Evolutionary conservation across 1,284 basidiomycete genomes (phyloP).

Genomic region (Moesziomyces parantarcticus): DNA sequence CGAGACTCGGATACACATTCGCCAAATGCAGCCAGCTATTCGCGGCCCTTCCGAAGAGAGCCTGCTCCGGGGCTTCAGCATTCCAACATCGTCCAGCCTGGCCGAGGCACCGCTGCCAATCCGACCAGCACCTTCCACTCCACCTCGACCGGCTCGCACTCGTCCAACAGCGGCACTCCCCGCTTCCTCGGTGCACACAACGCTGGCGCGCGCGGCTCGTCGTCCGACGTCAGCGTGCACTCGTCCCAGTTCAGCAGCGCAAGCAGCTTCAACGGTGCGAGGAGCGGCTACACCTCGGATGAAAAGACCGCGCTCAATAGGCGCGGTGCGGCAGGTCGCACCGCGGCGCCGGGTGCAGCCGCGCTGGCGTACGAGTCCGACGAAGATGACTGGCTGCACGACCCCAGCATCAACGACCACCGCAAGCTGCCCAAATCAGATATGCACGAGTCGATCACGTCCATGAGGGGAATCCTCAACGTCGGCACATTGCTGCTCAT

Average conservation of each 20-base stretch:
- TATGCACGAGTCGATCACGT: not conserved
- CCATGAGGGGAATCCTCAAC: constrained; percentile 51
- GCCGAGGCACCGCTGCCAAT: constrained; percentile 1
- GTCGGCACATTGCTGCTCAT: constrained; percentile 53
- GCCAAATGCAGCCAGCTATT: constrained; percentile 9
- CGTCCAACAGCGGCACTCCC: constrained; percentile 16
- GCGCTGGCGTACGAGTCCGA: constrained; percentile 7
- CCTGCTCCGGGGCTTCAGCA: constrained; percentile 16
- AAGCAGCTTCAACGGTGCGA: constrained; percentile 2
- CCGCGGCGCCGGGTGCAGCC: not conserved
- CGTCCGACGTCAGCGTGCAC: constrained; percentile 19
- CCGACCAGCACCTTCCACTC: constrained; percentile 20
- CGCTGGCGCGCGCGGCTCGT: not conserved
- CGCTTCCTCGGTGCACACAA: constrained; percentile 11
- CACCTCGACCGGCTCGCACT: constrained; percentile 19
- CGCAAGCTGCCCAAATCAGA: not conserved
- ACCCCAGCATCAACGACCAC: constrained; percentile 6
- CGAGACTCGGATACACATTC: not conserved
- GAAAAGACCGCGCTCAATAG: constrained; percentile 3
- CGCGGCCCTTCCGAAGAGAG: constrained; percentile 16
- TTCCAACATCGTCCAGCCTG: constrained; percentile 28
- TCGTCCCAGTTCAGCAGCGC: constrained; percentile 14
- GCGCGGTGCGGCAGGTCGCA: not conserved
- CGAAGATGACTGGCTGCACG: constrained; percentile 42
- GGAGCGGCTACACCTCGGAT: too few relatives aligned